Conservation (phyloP, 129 eudicot species). For the Helichrysum umbraculigerum region DNA sequence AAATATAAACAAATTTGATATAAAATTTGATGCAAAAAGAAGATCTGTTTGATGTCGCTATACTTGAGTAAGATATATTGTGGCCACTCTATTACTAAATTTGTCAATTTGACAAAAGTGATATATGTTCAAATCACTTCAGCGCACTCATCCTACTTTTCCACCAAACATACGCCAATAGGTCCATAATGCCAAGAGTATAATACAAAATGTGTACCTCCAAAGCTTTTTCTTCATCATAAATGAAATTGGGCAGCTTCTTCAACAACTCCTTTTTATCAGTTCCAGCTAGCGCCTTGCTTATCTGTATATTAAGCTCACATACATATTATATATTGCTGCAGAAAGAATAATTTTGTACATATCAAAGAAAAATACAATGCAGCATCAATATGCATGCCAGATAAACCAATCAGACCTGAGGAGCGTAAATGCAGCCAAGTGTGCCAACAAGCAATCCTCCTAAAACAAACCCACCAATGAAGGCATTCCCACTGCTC, state of each 20-base stretch:
- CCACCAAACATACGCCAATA: not conserved
- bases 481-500: conserved; percentile 48
- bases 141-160: not conserved
- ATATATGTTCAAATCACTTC: not conserved
- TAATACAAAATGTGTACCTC: conserved; percentile 49
- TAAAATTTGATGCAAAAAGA: not conserved
- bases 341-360: conserved; percentile 2
- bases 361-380: conserved; percentile 2
- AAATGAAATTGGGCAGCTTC: conserved; percentile 83
- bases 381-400: not conserved
- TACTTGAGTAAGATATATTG: not conserved
- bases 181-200: not conserved
- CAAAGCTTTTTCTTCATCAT: conserved; percentile 91
- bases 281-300: conserved; percentile 77
- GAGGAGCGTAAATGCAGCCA: conserved; percentile 84
- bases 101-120: not conserved
- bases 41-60: not conserved
- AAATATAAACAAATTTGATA: not conserved
- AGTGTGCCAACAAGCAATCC: conserved; percentile 88
- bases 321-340: not conserved
- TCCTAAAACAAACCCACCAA: conserved; percentile 81
- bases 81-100: not conserved
- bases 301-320: conserved; percentile 51
- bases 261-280: conserved; percentile 82
- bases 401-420: conserved; percentile 49